These are phyloP conservation scores for Boletus eberwhitei DNA, from an alignment of 768 basidiomycete species.

Conservation along the genomic window DNA sequence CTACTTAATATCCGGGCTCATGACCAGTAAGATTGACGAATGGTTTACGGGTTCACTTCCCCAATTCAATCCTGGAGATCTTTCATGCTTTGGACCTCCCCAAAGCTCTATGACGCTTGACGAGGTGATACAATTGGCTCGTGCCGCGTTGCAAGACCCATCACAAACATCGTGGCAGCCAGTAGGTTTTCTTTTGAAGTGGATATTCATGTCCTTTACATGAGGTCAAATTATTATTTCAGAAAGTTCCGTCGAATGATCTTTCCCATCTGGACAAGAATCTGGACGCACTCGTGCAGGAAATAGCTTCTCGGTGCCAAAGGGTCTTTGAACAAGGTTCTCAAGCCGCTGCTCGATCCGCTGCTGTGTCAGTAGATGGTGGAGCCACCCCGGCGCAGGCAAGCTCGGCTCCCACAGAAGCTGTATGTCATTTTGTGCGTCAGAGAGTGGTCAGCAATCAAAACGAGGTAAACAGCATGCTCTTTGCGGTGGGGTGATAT, in stretches of 20 bases:
- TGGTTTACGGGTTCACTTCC: slow-evolving; percentile 69
- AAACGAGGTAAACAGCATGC: slow-evolving; percentile 47
- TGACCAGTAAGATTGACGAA: slow-evolving; percentile 65
- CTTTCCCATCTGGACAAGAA: slow-evolving; percentile 62
- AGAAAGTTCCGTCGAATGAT: slow-evolving; percentile 50
- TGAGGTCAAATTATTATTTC: slow-evolving; percentile 30
- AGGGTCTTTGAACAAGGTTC: slow-evolving; percentile 60
- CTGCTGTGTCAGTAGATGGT: slow-evolving; percentile 37
- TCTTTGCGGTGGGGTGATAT: slow-evolving; percentile 21
- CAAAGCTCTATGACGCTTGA: slow-evolving; percentile 26
- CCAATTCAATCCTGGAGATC: slow-evolving; percentile 33
- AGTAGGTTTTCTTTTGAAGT: slow-evolving; percentile 41
- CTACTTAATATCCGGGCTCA: slow-evolving; percentile 71
- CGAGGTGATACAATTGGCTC: slow-evolving; percentile 46
- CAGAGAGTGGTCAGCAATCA: slow-evolving; percentile 49
- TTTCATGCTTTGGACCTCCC: slow-evolving; percentile 23
- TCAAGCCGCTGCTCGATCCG: slow-evolving; percentile 61
- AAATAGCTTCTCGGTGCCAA: slow-evolving; percentile 59
- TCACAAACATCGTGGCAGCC: slow-evolving; percentile 48
- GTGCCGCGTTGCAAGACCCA: slow-evolving; percentile 45
- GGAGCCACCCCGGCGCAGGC: slow-evolving; percentile 30
- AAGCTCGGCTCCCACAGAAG: slow-evolving; percentile 30
- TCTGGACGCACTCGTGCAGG: slow-evolving; percentile 60
- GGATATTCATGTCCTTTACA: slow-evolving; percentile 22
- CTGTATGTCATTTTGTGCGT: slow-evolving; percentile 40